phyloP scores from a whole-genome alignment of 208 protist genomes.

The Vickermania spadyakhi region DNA sequence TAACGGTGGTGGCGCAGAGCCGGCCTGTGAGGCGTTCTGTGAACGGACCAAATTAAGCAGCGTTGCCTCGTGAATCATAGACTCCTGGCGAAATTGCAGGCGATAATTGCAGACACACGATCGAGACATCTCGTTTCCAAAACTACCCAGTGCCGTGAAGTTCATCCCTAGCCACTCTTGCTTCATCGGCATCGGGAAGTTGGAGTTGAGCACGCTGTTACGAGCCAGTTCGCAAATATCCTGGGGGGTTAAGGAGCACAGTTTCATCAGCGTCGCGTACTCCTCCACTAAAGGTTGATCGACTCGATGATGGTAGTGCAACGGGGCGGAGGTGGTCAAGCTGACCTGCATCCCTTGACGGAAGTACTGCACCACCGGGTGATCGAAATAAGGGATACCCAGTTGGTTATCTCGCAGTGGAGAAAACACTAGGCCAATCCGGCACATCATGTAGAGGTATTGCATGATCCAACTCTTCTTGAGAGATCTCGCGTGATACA shows the following conservation, averaged over 20 bases:
- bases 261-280: slow-evolving; percentile 83
- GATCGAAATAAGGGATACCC: slow-evolving; percentile 92
- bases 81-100: slow-evolving; percentile 77
- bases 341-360: slow-evolving; percentile 93
- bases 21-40: slow-evolving; percentile 42
- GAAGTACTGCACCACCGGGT: slow-evolving; percentile 94
- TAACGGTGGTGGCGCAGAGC: slow-evolving; percentile 6
- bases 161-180: slow-evolving; percentile 61
- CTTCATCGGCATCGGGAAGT: slow-evolving; percentile 69
- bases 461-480: slow-evolving; percentile 94
- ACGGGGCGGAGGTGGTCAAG: slow-evolving; percentile 95
- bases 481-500: slow-evolving; percentile 95
- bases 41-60: slow-evolving; percentile 66
- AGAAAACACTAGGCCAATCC: slow-evolving; percentile 96
- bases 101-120: slow-evolving; percentile 69
- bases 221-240: slow-evolving; percentile 80
- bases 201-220: slow-evolving; percentile 88
- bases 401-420: slow-evolving; percentile 97
- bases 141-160: slow-evolving; percentile 23
- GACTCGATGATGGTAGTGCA: slow-evolving; percentile 85
- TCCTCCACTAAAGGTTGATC: slow-evolving; percentile 79
- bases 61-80: slow-evolving; percentile 65
- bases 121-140: slow-evolving; percentile 54
- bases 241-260: slow-evolving; percentile 61
- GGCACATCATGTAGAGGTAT: slow-evolving; percentile 96